phyloP scores from a whole-genome alignment of 1,139 yeast genomes.

The Zygoascus hellenicus region DNA sequence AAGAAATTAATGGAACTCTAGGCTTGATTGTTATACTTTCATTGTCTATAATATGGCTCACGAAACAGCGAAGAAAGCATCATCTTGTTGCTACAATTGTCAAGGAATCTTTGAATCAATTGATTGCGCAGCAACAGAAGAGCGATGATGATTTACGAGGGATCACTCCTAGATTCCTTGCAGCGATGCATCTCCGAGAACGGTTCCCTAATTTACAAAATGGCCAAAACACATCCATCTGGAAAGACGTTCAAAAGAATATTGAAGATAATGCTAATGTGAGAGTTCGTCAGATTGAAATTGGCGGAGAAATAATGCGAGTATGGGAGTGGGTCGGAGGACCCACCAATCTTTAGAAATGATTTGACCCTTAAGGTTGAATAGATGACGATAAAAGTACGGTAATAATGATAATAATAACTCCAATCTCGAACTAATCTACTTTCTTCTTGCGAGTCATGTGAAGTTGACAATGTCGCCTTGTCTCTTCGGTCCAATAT shows the following conservation, averaged over 20 bases:
- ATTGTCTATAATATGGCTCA: constrained; percentile 4
- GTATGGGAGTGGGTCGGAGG: constrained; percentile 80
- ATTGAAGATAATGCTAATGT: constrained; percentile 68
- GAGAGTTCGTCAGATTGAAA: constrained; percentile 54
- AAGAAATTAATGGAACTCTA: constrained; percentile 21
- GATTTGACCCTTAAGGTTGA: no score
- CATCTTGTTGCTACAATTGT: constrained; percentile 20
- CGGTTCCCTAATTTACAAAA: constrained; percentile 46
- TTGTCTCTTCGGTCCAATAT: no score
- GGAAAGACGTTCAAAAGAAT: constrained; percentile 54
- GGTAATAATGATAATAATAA: no score
- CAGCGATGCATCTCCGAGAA: constrained; percentile 75
- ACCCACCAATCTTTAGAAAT: not conserved
- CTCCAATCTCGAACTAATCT: no score
- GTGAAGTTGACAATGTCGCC: no score
- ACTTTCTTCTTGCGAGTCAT: no score
- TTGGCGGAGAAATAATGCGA: constrained; percentile 80
- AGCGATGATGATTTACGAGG: constrained; percentile 35
- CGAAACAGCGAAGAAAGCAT: constrained; percentile 9
- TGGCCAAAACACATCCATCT: constrained; percentile 45
- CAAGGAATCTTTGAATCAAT: constrained; percentile 27
- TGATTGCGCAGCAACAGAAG: constrained; percentile 35
- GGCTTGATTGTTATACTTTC: constrained; percentile 9
- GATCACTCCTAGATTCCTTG: constrained; percentile 46
- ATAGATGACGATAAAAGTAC: no score